A percentile compares a stretch with the other conserved stretches of the same genome.
Conservation (phyloP, 805 yeast species). For the Myxozyma geophila region DNA sequence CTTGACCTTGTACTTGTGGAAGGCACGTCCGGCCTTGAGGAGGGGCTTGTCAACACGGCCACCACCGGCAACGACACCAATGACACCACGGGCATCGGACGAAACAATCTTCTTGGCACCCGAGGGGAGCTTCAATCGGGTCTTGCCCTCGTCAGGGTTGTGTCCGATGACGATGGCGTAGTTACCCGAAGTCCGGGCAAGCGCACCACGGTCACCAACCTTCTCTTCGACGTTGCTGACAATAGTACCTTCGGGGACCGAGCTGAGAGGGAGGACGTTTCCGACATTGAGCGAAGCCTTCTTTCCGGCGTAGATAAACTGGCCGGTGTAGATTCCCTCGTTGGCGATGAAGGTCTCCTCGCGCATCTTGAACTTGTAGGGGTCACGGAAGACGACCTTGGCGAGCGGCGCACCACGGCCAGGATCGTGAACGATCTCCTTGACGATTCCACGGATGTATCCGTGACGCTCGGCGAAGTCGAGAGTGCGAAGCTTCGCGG, state of each 20-base stretch:
- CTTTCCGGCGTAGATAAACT: constrained; percentile 98
- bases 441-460: constrained; percentile 98
- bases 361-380: constrained; percentile 97
- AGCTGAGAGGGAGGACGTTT: constrained; percentile 94
- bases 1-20: constrained; percentile 99
- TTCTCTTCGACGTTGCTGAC: constrained; percentile 98
- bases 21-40: constrained; percentile 99
- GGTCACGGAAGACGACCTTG: constrained; percentile 98
- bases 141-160: constrained; percentile 98
- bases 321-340: constrained; percentile 99
- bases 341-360: constrained; percentile 99
- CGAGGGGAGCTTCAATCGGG: constrained; percentile 98
- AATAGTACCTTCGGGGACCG: constrained; percentile 99
- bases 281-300: constrained; percentile 96
- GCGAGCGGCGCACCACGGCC: constrained; percentile 99
- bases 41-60: constrained; percentile 99
- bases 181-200: constrained; percentile 99
- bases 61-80: constrained; percentile 99
- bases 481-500: constrained; percentile 99
- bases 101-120: constrained; percentile 97
- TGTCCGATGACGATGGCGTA: constrained; percentile 98
- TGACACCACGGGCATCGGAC: constrained; percentile 98
- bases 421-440: constrained; percentile 98
- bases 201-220: constrained; percentile 99
- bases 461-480: constrained; percentile 99